phyloP scores from a whole-genome alignment of 805 yeast species.

The Monosporozyma servazzii region DNA sequence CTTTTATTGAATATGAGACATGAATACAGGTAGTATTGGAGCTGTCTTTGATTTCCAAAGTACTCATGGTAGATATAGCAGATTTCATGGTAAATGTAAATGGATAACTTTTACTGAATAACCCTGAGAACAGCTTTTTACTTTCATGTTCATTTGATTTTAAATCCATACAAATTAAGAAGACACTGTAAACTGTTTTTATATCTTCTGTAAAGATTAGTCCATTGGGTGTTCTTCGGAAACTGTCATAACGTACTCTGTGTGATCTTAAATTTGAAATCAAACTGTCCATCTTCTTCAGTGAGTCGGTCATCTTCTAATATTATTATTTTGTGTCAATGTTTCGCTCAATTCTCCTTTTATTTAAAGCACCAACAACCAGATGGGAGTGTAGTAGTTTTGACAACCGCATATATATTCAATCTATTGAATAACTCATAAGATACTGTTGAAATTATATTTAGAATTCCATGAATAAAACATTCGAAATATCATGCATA shows the following conservation, averaged over 20 bases:
- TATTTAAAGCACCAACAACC: neutral
- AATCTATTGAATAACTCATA: neutral
- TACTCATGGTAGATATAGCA: slow-evolving; percentile 45
- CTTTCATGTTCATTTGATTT: slow-evolving; percentile 17
- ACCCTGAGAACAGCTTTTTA: slow-evolving; percentile 6
- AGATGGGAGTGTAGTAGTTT: neutral
- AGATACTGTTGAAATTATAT: neutral
- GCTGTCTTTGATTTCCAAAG: slow-evolving; percentile 40
- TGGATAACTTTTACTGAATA: slow-evolving; percentile 32
- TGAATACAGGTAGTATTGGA: slow-evolving; percentile 43
- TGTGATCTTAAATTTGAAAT: slow-evolving; percentile 18
- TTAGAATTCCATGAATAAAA: neutral
- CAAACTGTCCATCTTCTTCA: neutral
- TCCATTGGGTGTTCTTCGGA: slow-evolving; percentile 45
- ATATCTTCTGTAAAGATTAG: slow-evolving; percentile 47
- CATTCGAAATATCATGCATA: neutral
- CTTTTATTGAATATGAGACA: slow-evolving; percentile 45
- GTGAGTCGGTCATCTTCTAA: neutral
- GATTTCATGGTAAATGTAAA: slow-evolving; percentile 44
- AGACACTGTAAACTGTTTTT: slow-evolving; percentile 48
- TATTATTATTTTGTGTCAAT: neutral
- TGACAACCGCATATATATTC: neutral
- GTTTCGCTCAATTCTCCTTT: neutral
- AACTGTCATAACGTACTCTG: slow-evolving; percentile 36
- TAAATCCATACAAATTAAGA: slow-evolving; percentile 37